A percentile compares a stretch with the other conserved stretches of the same genome.
Evolutionary conservation across 1,139 yeast genomes (phyloP).

Genomic region (Blastobotrys malaysiensis): DNA sequence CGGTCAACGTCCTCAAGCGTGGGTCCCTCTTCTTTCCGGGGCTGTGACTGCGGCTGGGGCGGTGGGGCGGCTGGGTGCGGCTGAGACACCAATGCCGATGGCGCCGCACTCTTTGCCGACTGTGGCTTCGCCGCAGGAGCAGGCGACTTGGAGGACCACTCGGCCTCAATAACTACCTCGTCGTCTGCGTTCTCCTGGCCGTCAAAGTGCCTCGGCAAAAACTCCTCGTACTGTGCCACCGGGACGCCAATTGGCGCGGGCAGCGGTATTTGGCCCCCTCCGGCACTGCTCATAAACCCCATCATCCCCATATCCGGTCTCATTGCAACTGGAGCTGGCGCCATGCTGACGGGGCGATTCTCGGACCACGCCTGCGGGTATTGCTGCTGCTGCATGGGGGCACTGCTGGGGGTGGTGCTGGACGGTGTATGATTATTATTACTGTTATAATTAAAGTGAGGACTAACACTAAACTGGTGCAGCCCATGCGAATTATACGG

Average conservation of each 20-base stretch:
- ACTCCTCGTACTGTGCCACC: neutral
- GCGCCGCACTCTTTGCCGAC: neutral
- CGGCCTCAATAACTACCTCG: neutral
- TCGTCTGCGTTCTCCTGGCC: neutral
- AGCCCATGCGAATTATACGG: neutral
- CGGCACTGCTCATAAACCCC: too few species aligned
- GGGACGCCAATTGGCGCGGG: neutral
- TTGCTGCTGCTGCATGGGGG: neutral
- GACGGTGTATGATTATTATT: neutral
- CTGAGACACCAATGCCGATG: neutral
- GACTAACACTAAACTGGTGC: neutral
- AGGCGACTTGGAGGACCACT: neutral
- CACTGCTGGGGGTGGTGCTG: neutral
- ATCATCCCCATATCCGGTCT: neutral
- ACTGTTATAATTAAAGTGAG: neutral
- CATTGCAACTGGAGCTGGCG: neutral
- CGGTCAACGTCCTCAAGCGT: neutral
- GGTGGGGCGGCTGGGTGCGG: conserved; percentile 7
- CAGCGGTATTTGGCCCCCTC: neutral
- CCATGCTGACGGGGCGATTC: neutral
- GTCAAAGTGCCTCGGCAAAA: neutral
- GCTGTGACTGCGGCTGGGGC: conserved; percentile 8
- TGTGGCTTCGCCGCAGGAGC: too few species aligned
- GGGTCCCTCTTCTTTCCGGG: neutral
- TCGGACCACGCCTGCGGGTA: neutral